Conservation (phyloP, 805 yeast genomes). For the Cyberlindnera veronae region DNA sequence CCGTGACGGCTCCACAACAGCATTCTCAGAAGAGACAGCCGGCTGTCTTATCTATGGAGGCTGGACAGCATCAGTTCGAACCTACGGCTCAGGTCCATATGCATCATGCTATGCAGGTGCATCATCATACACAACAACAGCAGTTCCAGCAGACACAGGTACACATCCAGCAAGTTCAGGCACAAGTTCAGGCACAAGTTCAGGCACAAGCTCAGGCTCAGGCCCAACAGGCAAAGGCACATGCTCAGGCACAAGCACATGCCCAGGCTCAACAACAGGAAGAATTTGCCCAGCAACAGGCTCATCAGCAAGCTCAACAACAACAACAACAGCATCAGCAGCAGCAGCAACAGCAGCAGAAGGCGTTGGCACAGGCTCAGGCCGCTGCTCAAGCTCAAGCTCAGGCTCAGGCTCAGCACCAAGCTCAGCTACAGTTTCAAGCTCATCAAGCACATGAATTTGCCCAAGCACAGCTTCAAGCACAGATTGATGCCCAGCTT, state of each 20-base stretch:
- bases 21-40: constrained; percentile 10
- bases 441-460: too few species aligned
- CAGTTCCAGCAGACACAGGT: constrained; percentile 5
- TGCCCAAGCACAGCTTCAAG: background rate
- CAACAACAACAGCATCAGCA: constrained; percentile 16
- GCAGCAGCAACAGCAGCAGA: constrained; percentile 4
- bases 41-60: constrained; percentile 6
- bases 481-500: background rate
- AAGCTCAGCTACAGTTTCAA: background rate
- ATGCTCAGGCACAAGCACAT: constrained; percentile 3
- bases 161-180: constrained; percentile 6
- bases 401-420: background rate
- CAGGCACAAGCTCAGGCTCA: background rate
- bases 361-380: background rate
- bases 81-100: constrained; percentile 17
- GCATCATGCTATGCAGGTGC: constrained; percentile 20
- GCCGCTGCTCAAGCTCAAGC: background rate
- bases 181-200: constrained; percentile 4
- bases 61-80: constrained; percentile 11
- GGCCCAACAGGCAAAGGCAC: constrained; percentile 7
- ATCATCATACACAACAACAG: constrained; percentile 8
- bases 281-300: constrained; percentile 1
- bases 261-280: constrained; percentile 4
- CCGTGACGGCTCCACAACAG: constrained; percentile 1
- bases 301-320: constrained; percentile 4